Conservation (phyloP, 257 asterid species). For the Solanum gracilifrons region DNA sequence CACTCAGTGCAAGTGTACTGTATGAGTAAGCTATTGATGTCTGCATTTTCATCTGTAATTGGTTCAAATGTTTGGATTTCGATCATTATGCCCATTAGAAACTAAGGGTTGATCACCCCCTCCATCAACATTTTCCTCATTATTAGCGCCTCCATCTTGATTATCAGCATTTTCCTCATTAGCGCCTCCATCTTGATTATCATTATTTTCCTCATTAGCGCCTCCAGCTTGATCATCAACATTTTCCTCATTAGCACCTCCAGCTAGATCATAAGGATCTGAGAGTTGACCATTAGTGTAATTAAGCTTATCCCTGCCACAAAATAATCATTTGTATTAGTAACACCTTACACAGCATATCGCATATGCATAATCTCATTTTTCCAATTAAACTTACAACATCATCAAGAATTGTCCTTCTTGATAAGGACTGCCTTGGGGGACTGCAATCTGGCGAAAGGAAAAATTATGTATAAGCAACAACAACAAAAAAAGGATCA, state of each 20-base stretch:
- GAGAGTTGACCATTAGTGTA: not conserved
- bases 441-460: not conserved
- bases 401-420: not conserved
- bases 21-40: not conserved
- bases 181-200: not conserved
- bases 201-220: no score
- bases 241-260: not conserved
- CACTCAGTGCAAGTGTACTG: no score
- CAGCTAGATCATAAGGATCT: not conserved
- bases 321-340: not conserved
- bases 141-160: not conserved
- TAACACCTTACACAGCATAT: not conserved
- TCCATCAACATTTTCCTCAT: no score
- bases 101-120: not conserved
- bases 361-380: not conserved
- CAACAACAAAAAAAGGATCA: not conserved
- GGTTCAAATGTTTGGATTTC: not conserved
- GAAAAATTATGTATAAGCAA: not conserved
- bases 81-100: not conserved
- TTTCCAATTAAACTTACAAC: not conserved
- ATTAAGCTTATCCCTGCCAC: not conserved
- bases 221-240: not conserved
- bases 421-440: not conserved
- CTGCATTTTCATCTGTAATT: not conserved
- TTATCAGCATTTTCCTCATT: not conserved